Evolutionary conservation across 495 filamentous ascomycete genomes (phyloP).

Genomic region (Neurospora sp.): DNA sequence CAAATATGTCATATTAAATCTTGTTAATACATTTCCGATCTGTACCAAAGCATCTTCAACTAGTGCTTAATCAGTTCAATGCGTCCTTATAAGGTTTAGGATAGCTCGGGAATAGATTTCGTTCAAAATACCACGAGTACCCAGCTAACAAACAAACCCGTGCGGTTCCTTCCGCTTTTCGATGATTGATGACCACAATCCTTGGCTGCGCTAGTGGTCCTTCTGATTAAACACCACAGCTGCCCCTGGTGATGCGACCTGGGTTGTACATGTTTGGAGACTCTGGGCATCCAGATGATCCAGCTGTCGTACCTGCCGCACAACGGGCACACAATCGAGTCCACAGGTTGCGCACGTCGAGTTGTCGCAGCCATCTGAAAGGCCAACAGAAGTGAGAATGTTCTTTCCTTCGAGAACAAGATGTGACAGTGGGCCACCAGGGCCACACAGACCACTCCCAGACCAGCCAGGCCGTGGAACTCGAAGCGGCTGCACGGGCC

Average conservation of each 20-base stretch:
- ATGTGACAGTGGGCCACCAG: neutral
- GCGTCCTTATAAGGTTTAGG: too few relatives aligned
- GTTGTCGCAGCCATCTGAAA: conserved; percentile 1
- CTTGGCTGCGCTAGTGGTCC: neutral
- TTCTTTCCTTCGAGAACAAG: neutral
- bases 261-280: neutral
- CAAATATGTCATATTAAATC: too few relatives aligned
- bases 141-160: neutral
- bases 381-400: neutral
- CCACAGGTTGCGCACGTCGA: neutral
- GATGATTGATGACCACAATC: neutral
- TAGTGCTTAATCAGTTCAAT: too few relatives aligned
- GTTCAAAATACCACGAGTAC: too few relatives aligned
- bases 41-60: too few relatives aligned
- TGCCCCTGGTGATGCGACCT: neutral
- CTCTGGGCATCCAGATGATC: neutral
- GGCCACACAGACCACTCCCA: neutral
- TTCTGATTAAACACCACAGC: neutral
- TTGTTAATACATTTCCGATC: too few relatives aligned
- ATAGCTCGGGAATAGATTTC: too few relatives aligned
- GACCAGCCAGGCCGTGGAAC: neutral
- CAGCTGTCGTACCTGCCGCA: neutral
- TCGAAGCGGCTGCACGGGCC: neutral
- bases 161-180: neutral
- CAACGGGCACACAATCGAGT: neutral